Evolutionary conservation across 2,329 filamentous ascomycete species (phyloP).

Genomic region (Monosporascus cannonballus): DNA sequence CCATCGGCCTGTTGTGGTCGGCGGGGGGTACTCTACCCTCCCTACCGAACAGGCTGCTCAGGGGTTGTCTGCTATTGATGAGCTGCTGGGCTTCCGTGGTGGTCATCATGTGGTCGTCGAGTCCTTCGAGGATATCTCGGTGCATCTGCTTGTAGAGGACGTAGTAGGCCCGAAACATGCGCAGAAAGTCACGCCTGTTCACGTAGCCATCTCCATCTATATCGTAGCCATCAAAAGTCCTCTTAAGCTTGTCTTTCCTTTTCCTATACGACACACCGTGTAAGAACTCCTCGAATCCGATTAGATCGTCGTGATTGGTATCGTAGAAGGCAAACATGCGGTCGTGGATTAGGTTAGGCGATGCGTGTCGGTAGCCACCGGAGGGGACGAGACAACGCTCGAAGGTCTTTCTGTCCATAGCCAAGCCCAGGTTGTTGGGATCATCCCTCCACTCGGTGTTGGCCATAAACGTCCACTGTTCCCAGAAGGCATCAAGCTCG

Average conservation of each 20-base stretch:
- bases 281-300: constrained; percentile 89
- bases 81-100: constrained; percentile 72
- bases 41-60: constrained; percentile 69
- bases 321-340: constrained; percentile 97
- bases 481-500: constrained; percentile 89
- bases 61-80: constrained; percentile 66
- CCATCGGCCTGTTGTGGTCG: constrained; percentile 52
- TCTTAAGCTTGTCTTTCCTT: constrained; percentile 61
- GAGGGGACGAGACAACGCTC: constrained; percentile 83
- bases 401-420: constrained; percentile 90
- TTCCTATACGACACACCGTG: constrained; percentile 69
- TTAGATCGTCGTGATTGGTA: constrained; percentile 78
- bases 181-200: constrained; percentile 77
- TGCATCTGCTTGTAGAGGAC: constrained; percentile 86
- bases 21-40: constrained; percentile 62
- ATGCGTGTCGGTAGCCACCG: constrained; percentile 69
- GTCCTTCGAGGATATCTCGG: constrained; percentile 69
- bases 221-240: constrained; percentile 86
- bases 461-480: constrained; percentile 93
- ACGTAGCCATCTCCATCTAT: constrained; percentile 84
- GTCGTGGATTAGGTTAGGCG: constrained; percentile 88
- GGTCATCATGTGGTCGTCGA: constrained; percentile 72
- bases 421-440: constrained; percentile 68
- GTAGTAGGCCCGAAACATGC: constrained; percentile 90
- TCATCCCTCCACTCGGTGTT: constrained; percentile 79